Evolutionary conservation across 1,139 yeast species (phyloP).

Genomic region (Suhomyces coccinellae): DNA sequence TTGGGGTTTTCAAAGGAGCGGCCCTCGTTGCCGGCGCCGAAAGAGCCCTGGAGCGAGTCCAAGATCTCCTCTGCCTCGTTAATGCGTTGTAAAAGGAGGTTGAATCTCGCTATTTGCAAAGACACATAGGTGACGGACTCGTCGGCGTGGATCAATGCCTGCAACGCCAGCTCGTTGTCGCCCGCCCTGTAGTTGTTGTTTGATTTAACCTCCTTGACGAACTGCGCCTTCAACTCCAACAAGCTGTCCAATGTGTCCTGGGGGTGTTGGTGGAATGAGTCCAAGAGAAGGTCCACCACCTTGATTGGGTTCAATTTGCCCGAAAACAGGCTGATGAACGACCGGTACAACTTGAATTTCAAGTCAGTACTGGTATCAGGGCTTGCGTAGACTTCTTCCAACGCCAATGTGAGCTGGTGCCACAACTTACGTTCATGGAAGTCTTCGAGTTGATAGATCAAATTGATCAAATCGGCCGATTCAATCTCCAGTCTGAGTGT

Average conservation of each 20-base stretch:
- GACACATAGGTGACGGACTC: constrained; percentile 60
- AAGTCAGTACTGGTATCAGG: constrained; percentile 37
- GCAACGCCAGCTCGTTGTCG: constrained; percentile 36
- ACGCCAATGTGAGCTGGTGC: constrained; percentile 73
- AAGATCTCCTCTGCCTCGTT: constrained; percentile 69
- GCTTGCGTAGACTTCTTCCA: constrained; percentile 59
- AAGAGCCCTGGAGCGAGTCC: constrained; percentile 57
- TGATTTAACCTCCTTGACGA: constrained; percentile 38
- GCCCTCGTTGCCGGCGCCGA: constrained; percentile 27
- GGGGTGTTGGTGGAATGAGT: constrained; percentile 43
- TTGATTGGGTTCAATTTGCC: constrained; percentile 77
- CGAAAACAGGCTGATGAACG: constrained; percentile 66
- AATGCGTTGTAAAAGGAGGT: constrained; percentile 57
- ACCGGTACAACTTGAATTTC: constrained; percentile 62
- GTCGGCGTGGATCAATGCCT: constrained; percentile 36
- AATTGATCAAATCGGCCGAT: constrained; percentile 58
- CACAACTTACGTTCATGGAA: constrained; percentile 79
- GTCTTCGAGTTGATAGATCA: constrained; percentile 79
- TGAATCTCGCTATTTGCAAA: constrained; percentile 75
- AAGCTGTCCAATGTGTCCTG: constrained; percentile 60
- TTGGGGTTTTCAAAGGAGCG: constrained; percentile 62
- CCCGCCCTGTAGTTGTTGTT: constrained; percentile 25
- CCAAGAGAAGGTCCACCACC: constrained; percentile 71
- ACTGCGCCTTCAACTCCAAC: constrained; percentile 47
- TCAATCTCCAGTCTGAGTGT: constrained; percentile 70